Evolutionary conservation across 164 flowering plant species (phyloP).

Genomic region (Protea cynaroides): DNA sequence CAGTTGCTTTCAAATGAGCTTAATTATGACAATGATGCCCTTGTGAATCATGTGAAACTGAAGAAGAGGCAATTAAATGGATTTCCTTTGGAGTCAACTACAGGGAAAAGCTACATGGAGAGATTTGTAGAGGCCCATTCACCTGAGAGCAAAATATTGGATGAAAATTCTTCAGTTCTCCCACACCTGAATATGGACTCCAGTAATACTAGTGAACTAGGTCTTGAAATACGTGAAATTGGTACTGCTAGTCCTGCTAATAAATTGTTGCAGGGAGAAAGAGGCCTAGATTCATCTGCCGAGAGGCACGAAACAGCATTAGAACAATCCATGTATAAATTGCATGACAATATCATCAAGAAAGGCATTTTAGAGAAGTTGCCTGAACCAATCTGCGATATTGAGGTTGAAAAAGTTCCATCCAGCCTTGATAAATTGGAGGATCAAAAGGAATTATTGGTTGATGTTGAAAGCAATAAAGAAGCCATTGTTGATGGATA

Average conservation of each 20-base stretch:
- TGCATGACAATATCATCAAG: constrained; percentile 15
- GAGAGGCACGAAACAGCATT: constrained; percentile 17
- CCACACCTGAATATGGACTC: constrained; percentile 24
- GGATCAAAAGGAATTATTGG: constrained; percentile 31
- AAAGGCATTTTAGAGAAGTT: constrained; percentile 15
- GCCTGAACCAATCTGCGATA: constrained; percentile 19
- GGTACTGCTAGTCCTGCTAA: constrained; percentile 31
- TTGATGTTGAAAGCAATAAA: constrained; percentile 29
- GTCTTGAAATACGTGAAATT: constrained; percentile 43
- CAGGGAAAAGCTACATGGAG: constrained; percentile 78
- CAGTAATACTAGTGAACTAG: constrained; percentile 34
- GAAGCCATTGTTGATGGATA: constrained; percentile 31
- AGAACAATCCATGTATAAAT: constrained; percentile 21
- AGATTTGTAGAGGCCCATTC: constrained; percentile 44
- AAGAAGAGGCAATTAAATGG: constrained; percentile 59
- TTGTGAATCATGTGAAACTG: constrained; percentile 58
- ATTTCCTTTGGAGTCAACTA: constrained; percentile 37
- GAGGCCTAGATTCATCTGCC: constrained; percentile 30
- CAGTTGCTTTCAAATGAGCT: constrained; percentile 69
- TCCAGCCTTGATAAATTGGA: constrained; percentile 16
- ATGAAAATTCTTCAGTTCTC: constrained; percentile 31
- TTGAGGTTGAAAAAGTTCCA: constrained; percentile 22
- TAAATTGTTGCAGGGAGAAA: constrained; percentile 22
- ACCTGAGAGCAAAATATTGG: constrained; percentile 35
- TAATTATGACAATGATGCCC: constrained; percentile 35